Percentiles rank a stretch among this genome's conserved stretches.
phyloP scores from a whole-genome alignment of 2,329 filamentous ascomycete genomes.

The Metarhizium humberi region DNA sequence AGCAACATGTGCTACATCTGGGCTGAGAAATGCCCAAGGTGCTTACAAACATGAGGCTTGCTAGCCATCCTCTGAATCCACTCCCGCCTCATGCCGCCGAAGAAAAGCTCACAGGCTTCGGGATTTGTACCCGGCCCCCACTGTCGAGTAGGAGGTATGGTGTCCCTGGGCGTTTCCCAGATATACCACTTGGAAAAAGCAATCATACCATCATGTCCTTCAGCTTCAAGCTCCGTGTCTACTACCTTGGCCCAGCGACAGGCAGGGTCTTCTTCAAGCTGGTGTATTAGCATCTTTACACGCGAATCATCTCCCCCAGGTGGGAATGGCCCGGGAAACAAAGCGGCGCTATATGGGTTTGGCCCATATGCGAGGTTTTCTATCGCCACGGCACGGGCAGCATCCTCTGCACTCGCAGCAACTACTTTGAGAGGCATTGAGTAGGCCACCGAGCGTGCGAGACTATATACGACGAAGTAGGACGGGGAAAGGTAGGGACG shows the following conservation, averaged over 20 bases:
- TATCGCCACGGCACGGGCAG: slow-evolving; percentile 24
- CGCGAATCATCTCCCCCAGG: slow-evolving; percentile 12
- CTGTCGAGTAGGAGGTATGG: slow-evolving; percentile 13
- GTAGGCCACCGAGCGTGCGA: background rate
- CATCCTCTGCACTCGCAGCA: slow-evolving; percentile 25
- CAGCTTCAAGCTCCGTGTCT: slow-evolving; percentile 20
- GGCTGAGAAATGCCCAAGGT: background rate
- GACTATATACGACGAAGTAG: background rate
- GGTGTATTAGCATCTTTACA: slow-evolving; percentile 11
- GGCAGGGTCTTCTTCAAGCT: slow-evolving; percentile 15
- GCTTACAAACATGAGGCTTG: slow-evolving; percentile 27
- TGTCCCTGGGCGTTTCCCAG: slow-evolving; percentile 15
- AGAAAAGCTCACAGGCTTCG: slow-evolving; percentile 24
- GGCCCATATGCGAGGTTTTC: slow-evolving; percentile 27
- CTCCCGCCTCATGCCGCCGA: slow-evolving; percentile 19
- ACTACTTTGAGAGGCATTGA: slow-evolving; percentile 29
- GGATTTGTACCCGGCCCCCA: slow-evolving; percentile 21
- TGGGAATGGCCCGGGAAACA: slow-evolving; percentile 20
- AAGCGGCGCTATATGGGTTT: slow-evolving; percentile 18
- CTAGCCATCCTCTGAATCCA: slow-evolving; percentile 20
- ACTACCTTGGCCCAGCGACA: slow-evolving; percentile 26
- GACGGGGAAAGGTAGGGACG: background rate
- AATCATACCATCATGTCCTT: slow-evolving; percentile 18
- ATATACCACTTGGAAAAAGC: slow-evolving; percentile 28
- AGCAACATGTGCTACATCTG: background rate